These are phyloP conservation scores for Boletellus ananiceps DNA, from an alignment of 768 basidiomycete genomes.

Conservation along the genomic window DNA sequence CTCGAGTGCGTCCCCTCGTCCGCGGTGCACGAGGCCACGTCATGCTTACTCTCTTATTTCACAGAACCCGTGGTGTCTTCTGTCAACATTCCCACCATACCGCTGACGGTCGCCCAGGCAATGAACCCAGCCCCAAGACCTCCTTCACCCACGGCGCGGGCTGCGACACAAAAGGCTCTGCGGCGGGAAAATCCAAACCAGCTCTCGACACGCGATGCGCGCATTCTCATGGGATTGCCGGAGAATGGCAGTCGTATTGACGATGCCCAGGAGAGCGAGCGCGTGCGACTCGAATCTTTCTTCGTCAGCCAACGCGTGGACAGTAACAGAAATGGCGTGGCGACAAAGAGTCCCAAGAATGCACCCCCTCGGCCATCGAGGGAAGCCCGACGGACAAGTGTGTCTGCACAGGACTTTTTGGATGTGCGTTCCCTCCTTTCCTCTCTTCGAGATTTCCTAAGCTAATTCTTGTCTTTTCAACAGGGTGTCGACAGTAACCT, in stretches of 20 bases:
- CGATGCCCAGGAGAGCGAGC: slow-evolving; percentile 37
- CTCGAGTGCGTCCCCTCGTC: slow-evolving; percentile 54
- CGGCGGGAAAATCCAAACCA: slow-evolving; percentile 83
- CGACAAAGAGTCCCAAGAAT: slow-evolving; percentile 8
- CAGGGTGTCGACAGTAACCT: slow-evolving; percentile 45
- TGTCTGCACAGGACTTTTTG: slow-evolving; percentile 25
- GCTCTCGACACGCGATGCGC: slow-evolving; percentile 74
- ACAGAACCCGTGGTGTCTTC: slow-evolving; percentile 92
- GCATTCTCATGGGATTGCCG: slow-evolving; percentile 63
- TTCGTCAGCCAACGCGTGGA: slow-evolving; percentile 41
- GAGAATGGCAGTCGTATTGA: slow-evolving; percentile 22
- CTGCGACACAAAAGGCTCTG: slow-evolving; percentile 81
- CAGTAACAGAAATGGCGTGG: slow-evolving; percentile 17
- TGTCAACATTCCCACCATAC: slow-evolving; percentile 94
- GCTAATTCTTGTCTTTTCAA: neutral
- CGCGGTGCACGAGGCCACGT: neutral
- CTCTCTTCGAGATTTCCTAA: neutral
- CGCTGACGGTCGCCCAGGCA: slow-evolving; percentile 88
- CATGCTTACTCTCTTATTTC: slow-evolving; percentile 1
- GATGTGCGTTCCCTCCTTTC: slow-evolving; percentile 8
- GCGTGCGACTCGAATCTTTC: slow-evolving; percentile 51
- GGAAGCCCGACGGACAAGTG: slow-evolving; percentile 48
- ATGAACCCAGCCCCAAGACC: slow-evolving; percentile 96
- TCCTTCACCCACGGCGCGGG: slow-evolving; percentile 84
- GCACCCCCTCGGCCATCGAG: slow-evolving; percentile 67